Conservation (phyloP, 352 stramenopile species). For the Globisporangium canariense region DNA sequence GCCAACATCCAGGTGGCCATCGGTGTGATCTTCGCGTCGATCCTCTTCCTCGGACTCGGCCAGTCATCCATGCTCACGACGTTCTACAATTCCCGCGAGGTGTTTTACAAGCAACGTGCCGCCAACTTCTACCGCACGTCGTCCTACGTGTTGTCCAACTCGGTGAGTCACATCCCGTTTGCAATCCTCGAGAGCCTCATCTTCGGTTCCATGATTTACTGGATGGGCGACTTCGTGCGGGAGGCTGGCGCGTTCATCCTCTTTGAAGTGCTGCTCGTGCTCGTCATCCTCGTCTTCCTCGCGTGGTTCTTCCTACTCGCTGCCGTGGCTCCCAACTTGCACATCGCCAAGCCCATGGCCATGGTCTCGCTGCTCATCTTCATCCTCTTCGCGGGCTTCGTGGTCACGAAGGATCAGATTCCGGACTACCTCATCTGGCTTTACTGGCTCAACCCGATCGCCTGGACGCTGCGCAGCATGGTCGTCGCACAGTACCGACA, state of each 20-base stretch:
- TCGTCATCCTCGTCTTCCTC: conserved; percentile 49
- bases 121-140: conserved; percentile 86
- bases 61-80: conserved; percentile 74
- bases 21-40: conserved; percentile 79
- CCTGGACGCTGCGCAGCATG: conserved; percentile 46
- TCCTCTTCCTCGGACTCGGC: conserved; percentile 82
- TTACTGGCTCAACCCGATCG: conserved; percentile 70
- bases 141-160: conserved; percentile 70
- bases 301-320: conserved; percentile 56
- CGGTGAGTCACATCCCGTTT: conserved; percentile 52
- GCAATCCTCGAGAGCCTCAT: conserved; percentile 68
- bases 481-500: conserved; percentile 49
- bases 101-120: conserved; percentile 89
- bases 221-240: conserved; percentile 67
- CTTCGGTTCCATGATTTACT: conserved; percentile 89
- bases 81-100: conserved; percentile 61
- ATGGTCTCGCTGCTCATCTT: conserved; percentile 61
- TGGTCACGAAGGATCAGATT: conserved; percentile 51
- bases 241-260: conserved; percentile 54
- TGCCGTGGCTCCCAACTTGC: conserved; percentile 30
- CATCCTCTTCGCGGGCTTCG: conserved; percentile 66
- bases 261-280: conserved; percentile 70
- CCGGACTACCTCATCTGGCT: conserved; percentile 61
- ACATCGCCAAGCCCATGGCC: conserved; percentile 53
- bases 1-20: conserved; percentile 56